A percentile compares a stretch with the other conserved stretches of the same genome.
These are phyloP conservation scores for Cordyceps militaris DNA, from an alignment of 2,329 filamentous ascomycete species.

Conservation along the genomic window DNA sequence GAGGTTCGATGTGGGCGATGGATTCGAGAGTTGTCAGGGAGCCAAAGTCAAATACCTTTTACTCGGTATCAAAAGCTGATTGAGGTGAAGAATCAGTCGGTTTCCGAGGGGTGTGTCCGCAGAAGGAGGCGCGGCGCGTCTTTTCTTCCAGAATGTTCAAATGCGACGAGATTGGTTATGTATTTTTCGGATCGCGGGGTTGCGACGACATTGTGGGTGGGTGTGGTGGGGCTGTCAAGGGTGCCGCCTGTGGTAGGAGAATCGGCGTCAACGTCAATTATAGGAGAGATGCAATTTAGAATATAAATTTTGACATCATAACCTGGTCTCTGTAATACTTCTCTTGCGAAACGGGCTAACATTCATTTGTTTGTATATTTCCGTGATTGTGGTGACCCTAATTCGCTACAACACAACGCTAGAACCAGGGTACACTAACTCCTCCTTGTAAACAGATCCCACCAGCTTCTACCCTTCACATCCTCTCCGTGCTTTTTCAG, in stretches of 20 bases:
- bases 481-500: not conserved
- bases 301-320: too few species aligned
- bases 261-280: too few species aligned
- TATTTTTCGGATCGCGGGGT: conserved; percentile 14
- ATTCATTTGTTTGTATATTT: too few species aligned
- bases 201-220: conserved; percentile 11
- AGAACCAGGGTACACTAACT: too few species aligned
- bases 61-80: not conserved
- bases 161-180: not conserved
- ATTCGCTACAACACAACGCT: not conserved
- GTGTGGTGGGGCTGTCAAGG: conserved; percentile 3
- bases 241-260: not conserved
- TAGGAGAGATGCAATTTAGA: not conserved
- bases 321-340: too few species aligned
- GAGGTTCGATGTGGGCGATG: not conserved
- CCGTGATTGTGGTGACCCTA: too few species aligned
- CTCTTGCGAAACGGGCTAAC: too few species aligned
- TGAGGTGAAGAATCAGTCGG: not conserved
- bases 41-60: not conserved
- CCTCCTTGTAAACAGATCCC: not conserved
- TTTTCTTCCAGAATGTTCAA: not conserved
- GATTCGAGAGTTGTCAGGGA: not conserved
- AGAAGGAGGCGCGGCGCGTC: not conserved
- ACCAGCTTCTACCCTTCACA: conserved; percentile 5
- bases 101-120: not conserved